phyloP scores from a whole-genome alignment of 2,329 filamentous ascomycete genomes.

The Albifimbria verrucaria region DNA sequence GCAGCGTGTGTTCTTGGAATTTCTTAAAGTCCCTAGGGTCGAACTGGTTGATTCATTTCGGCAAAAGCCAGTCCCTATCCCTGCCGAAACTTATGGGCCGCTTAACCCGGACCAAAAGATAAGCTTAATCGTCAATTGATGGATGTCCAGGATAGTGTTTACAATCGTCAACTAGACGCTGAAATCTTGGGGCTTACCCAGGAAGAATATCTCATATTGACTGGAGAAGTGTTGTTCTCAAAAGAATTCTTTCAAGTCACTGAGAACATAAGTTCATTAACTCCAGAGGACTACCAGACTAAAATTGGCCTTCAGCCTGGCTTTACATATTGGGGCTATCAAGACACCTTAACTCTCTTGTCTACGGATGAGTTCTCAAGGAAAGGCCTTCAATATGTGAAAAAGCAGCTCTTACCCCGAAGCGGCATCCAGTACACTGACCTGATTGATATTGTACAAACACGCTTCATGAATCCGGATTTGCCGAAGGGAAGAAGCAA shows the following conservation, averaged over 20 bases:
- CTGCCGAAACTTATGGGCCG: not conserved
- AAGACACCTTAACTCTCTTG: not conserved
- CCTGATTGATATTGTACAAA: slow-evolving; percentile 2
- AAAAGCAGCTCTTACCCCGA: slow-evolving; percentile 3
- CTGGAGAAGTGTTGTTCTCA: not conserved
- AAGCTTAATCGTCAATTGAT: not conserved
- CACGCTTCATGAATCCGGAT: slow-evolving; percentile 3
- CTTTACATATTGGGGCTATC: slow-evolving; percentile 3
- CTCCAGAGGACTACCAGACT: not conserved
- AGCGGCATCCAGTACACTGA: not conserved
- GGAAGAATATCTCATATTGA: slow-evolving; percentile 3
- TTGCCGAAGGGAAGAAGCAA: not conserved
- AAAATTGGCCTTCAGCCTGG: not conserved
- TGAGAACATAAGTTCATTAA: not conserved
- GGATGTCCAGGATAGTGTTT: not conserved
- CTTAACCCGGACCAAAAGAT: not conserved
- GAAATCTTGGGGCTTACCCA: not conserved
- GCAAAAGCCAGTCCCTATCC: not conserved
- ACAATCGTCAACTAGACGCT: not conserved
- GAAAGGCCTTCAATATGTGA: slow-evolving; percentile 3
- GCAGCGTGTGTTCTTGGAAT: slow-evolving; percentile 1
- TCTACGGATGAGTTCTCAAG: not conserved
- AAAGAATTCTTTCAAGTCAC: not conserved
- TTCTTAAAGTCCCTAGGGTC: not conserved
- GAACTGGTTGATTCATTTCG: not conserved